A percentile compares a stretch with the other conserved stretches of the same genome.
phyloP scores from a whole-genome alignment of 306 rosid species.

The Trichosanthes truncata region DNA sequence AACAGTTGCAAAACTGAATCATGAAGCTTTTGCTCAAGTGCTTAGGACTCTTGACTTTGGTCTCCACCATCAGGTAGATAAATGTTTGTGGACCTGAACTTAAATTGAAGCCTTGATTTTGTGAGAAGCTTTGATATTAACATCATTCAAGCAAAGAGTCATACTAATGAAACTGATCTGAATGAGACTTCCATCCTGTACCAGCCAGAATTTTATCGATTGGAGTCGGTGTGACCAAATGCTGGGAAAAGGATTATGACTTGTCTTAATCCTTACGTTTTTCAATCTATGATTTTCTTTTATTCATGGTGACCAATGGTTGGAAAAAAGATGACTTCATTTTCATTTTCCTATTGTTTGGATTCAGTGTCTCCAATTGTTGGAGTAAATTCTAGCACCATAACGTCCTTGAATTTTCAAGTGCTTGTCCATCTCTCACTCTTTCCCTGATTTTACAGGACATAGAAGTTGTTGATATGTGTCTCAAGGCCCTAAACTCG shows the following conservation, averaged over 20 bases:
- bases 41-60: constrained; percentile 90
- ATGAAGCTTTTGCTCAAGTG: constrained; percentile 62
- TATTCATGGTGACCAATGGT: background rate
- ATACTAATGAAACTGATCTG: background rate
- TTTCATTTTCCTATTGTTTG: background rate
- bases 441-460: constrained; percentile 37
- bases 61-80: constrained; percentile 73
- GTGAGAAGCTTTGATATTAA: background rate
- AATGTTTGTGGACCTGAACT: background rate
- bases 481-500: constrained; percentile 79
- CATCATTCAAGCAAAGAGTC: background rate
- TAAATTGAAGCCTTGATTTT: background rate
- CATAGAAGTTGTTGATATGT: constrained; percentile 63
- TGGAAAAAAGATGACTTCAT: background rate
- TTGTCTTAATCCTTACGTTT: background rate
- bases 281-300: background rate
- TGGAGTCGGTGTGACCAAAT: background rate
- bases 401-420: background rate
- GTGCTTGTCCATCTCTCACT: background rate
- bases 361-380: background rate
- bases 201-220: background rate
- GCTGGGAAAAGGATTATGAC: background rate
- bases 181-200: background rate
- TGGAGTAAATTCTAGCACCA: background rate
- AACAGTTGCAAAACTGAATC: constrained; percentile 69